Evolutionary conservation across 139 green algal species (phyloP).

Genomic region (Chlorella sp.): DNA sequence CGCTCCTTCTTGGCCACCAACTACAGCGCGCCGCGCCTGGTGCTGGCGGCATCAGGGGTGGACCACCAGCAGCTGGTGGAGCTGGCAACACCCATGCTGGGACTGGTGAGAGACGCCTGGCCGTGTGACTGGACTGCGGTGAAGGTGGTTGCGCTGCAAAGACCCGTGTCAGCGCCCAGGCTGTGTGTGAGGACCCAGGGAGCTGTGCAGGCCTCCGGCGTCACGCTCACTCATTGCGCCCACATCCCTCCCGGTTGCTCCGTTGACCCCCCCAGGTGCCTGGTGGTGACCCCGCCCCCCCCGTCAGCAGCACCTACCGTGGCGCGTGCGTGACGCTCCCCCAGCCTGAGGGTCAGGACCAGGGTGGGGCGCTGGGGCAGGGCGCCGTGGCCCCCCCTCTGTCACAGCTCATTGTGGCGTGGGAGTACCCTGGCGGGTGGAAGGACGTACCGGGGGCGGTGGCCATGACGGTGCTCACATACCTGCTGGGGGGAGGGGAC

Average conservation of each 20-base stretch:
- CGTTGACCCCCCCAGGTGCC: no score
- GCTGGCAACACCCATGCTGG: conserved; percentile 62
- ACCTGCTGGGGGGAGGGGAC: conserved; percentile 87
- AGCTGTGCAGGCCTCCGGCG: no score
- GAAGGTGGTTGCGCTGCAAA: no score
- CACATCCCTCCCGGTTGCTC: no score
- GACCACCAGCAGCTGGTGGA: conserved; percentile 71
- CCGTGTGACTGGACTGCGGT: no score
- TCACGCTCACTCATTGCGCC: no score
- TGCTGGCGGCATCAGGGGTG: conserved; percentile 51
- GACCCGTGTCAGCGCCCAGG: no score
- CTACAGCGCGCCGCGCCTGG: conserved; percentile 45
- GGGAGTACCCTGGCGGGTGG: conserved; percentile 83
- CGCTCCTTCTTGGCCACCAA: not conserved
- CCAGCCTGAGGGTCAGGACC: no score
- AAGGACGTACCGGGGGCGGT: conserved; percentile 73
- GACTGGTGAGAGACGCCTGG: conserved; percentile 14
- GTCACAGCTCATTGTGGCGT: conserved; percentile 59
- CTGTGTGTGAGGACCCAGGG: no score
- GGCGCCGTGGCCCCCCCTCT: conserved; percentile 24
- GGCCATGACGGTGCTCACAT: conserved; percentile 78
- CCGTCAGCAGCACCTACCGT: conserved; percentile 10
- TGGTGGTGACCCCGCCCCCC: no score
- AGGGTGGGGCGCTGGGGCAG: conserved; percentile 39
- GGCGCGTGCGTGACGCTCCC: conserved; percentile 2